Conservation (phyloP, 106 monocot species). For the Vanilla planifolia region DNA sequence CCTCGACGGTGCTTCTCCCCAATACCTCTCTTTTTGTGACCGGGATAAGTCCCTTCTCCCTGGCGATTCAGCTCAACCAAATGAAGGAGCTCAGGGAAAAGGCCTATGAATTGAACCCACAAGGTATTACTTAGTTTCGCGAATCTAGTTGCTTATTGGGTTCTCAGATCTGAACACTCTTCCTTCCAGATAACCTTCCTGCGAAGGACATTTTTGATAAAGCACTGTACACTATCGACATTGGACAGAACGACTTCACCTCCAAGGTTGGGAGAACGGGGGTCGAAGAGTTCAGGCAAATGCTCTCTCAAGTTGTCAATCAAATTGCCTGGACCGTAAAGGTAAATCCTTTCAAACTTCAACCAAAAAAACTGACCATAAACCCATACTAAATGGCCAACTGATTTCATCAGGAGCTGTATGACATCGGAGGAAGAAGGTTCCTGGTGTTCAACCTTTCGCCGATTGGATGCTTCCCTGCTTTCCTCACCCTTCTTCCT, state of each 20-base stretch:
- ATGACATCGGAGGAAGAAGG: conserved; percentile 56
- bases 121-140: no score
- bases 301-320: conserved; percentile 55
- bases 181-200: conserved; percentile 46
- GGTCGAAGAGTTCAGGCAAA: conserved; percentile 35
- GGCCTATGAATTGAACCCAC: conserved; percentile 9
- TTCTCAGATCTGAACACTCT: no score
- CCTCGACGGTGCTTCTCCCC: conserved; percentile 63
- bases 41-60: conserved; percentile 62
- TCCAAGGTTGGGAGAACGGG: conserved; percentile 50
- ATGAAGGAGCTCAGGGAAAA: conserved; percentile 43
- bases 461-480: conserved; percentile 75
- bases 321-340: conserved; percentile 61
- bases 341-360: conserved; percentile 13
- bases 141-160: no score
- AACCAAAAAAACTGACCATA: no score
- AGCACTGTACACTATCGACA: conserved; percentile 77
- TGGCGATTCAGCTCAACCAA: conserved; percentile 69
- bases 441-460: conserved; percentile 78
- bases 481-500: conserved; percentile 46
- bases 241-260: conserved; percentile 86
- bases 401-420: conserved; percentile 37
- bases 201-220: conserved; percentile 22
- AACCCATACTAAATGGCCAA: no score
- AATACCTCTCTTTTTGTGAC: conserved; percentile 65